phyloP scores from a whole-genome alignment of 805 yeast species.

The Isabelozyma heimii region DNA sequence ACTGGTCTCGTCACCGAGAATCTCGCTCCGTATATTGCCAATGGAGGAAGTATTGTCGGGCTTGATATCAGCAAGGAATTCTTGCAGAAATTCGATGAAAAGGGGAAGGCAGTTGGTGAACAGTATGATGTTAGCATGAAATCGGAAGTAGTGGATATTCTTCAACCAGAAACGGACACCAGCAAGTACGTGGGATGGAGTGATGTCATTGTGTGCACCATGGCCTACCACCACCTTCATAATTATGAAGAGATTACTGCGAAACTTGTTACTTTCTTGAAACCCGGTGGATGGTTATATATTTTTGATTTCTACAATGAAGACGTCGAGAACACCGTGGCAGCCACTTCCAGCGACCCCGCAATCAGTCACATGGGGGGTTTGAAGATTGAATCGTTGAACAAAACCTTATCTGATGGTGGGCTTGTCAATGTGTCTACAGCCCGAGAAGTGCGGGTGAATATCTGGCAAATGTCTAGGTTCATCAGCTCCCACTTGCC shows the following conservation, averaged over 20 bases:
- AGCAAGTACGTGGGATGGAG: conserved; percentile 16
- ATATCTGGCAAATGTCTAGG: conserved; percentile 20
- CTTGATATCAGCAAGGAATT: conserved; percentile 33
- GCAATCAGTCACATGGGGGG: conserved; percentile 34
- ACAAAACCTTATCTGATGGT: conserved; percentile 17
- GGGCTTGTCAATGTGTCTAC: conserved; percentile 19
- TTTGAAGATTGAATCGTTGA: conserved; percentile 19
- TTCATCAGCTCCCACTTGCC: conserved; percentile 24
- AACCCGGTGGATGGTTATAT: conserved; percentile 30
- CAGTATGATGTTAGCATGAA: conserved; percentile 2
- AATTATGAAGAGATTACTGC: conserved; percentile 25
- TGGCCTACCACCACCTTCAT: conserved; percentile 39
- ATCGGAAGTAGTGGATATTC: conserved; percentile 20
- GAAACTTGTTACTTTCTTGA: conserved; percentile 30
- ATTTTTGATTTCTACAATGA: conserved; percentile 40
- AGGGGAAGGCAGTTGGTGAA: conserved; percentile 4
- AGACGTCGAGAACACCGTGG: conserved; percentile 18
- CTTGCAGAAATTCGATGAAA: conserved; percentile 12
- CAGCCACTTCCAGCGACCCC: conserved; percentile 1
- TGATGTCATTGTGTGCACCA: conserved; percentile 34
- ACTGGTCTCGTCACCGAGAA: conserved; percentile 34
- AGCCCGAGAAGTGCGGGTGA: conserved; percentile 15
- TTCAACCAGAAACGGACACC: conserved; percentile 14
- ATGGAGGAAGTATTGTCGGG: conserved; percentile 21
- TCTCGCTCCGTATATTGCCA: conserved; percentile 25